phyloP scores from a whole-genome alignment of 1,139 yeast genomes.

The Saccharomyces hybrid region DNA sequence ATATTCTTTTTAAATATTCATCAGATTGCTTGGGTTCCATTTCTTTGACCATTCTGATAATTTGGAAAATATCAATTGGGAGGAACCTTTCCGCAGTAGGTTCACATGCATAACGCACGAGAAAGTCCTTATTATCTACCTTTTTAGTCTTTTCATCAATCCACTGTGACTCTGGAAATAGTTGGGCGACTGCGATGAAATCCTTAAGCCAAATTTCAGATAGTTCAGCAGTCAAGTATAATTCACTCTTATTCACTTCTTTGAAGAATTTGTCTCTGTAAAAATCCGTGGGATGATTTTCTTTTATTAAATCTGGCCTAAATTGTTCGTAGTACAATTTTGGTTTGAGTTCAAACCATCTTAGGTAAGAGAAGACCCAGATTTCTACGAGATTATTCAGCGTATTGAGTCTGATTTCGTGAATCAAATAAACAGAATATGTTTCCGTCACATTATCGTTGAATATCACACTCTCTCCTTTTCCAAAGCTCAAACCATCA shows the following conservation, averaged over 20 bases:
- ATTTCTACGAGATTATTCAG: slow-evolving; percentile 25
- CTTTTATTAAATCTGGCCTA: slow-evolving; percentile 11
- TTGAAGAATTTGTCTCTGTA: slow-evolving; percentile 16
- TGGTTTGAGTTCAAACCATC: slow-evolving; percentile 26
- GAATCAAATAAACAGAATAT: slow-evolving; percentile 22
- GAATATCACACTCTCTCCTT: slow-evolving; percentile 25
- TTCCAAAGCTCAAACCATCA: slow-evolving; percentile 19
- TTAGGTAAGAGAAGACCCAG: slow-evolving; percentile 25
- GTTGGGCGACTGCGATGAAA: slow-evolving; percentile 19
- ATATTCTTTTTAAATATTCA: no score
- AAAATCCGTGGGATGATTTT: slow-evolving; percentile 8
- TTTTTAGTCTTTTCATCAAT: background rate
- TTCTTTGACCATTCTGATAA: no score
- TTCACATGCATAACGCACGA: no score
- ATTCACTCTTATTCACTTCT: slow-evolving; percentile 21
- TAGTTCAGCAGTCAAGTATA: slow-evolving; percentile 29
- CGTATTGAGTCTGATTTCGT: slow-evolving; percentile 27
- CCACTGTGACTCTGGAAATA: slow-evolving; percentile 10
- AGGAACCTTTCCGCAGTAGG: no score
- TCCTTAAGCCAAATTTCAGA: slow-evolving; percentile 26
- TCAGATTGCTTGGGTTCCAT: no score
- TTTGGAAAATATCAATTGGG: no score
- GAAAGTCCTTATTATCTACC: no score
- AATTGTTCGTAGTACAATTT: slow-evolving; percentile 11
- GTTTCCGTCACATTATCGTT: slow-evolving; percentile 15